Conservation (phyloP, 2,329 filamentous ascomycete species). For the Cytospora schulzeri region DNA sequence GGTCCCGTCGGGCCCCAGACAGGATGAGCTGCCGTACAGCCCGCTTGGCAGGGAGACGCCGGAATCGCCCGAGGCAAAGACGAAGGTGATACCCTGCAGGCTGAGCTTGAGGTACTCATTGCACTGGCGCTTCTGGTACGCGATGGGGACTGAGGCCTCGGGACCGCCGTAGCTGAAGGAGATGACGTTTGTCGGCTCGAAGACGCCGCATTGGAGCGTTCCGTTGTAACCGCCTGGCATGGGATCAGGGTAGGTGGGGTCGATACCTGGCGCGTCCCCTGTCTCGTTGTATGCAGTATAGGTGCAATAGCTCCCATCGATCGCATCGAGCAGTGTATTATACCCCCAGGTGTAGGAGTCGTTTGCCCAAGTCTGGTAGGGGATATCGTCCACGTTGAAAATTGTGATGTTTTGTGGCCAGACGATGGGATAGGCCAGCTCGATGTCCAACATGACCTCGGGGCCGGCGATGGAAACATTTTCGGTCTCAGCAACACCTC, state of each 20-base stretch:
- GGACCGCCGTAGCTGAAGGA: conserved; percentile 58
- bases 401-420: conserved; percentile 43
- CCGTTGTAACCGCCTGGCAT: conserved; percentile 50
- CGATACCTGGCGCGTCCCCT: conserved; percentile 44
- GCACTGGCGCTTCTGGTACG: conserved; percentile 56
- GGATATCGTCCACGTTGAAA: conserved; percentile 46
- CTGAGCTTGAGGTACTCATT: conserved; percentile 55
- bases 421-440: conserved; percentile 41
- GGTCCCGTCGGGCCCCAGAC: conserved; percentile 39
- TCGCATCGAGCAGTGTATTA: conserved; percentile 42
- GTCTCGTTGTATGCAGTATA: conserved; percentile 50
- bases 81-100: conserved; percentile 49
- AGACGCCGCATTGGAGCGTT: conserved; percentile 38
- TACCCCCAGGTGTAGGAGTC: conserved; percentile 22
- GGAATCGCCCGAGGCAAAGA: conserved; percentile 51
- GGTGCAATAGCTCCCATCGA: conserved; percentile 54
- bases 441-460: conserved; percentile 43
- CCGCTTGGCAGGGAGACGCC: conserved; percentile 39
- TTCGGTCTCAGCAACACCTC: conserved; percentile 19
- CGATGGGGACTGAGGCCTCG: conserved; percentile 54
- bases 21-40: conserved; percentile 39
- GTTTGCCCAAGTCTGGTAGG: conserved; percentile 37
- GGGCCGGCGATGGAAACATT: conserved; percentile 31
- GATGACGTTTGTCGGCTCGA: conserved; percentile 57
- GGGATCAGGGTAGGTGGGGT: conserved; percentile 52